Evolutionary conservation across 768 basidiomycete genomes (phyloP).

Genomic region (Daedaleopsis nitida): DNA sequence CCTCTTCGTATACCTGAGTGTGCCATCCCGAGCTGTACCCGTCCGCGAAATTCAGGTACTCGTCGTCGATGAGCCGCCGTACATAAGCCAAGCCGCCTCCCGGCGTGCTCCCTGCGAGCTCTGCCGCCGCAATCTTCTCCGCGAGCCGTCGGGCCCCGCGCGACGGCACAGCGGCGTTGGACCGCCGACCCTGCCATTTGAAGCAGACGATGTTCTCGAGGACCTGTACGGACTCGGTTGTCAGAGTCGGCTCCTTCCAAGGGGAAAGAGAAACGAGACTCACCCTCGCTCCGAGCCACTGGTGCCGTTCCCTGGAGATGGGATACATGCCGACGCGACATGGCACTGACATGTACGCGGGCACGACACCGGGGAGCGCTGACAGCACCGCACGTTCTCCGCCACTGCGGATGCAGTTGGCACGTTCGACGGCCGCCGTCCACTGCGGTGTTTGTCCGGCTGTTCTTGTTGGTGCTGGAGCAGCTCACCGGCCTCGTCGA

Average conservation of each 20-base stretch:
- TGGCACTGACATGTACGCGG: slow-evolving; percentile 53
- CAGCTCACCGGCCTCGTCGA: slow-evolving; percentile 48
- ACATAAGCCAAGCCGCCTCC: slow-evolving; percentile 27
- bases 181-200: slow-evolving; percentile 38
- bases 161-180: slow-evolving; percentile 44
- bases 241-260: too few relatives aligned
- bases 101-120: slow-evolving; percentile 13
- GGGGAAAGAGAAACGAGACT: too few relatives aligned
- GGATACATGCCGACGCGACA: slow-evolving; percentile 43
- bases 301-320: slow-evolving; percentile 56
- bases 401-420: slow-evolving; percentile 33
- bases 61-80: slow-evolving; percentile 32
- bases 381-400: slow-evolving; percentile 33
- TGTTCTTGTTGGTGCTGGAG: slow-evolving; percentile 47
- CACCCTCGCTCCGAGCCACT: slow-evolving; percentile 47
- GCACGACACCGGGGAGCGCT: slow-evolving; percentile 45
- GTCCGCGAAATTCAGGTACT: slow-evolving; percentile 44
- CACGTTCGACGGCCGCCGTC: slow-evolving; percentile 38
- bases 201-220: slow-evolving; percentile 46
- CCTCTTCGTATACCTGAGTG: slow-evolving; percentile 43
- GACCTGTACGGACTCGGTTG: too few relatives aligned
- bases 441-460: slow-evolving; percentile 35
- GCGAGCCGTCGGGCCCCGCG: slow-evolving; percentile 29
- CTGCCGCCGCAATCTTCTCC: slow-evolving; percentile 21
- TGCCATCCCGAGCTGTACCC: slow-evolving; percentile 35